Evolutionary conservation across 176 grass and related monocot species (phyloP), one percentile per base, ranked within the genome.

Genomic region (Metroxylon sagu): DNA sequence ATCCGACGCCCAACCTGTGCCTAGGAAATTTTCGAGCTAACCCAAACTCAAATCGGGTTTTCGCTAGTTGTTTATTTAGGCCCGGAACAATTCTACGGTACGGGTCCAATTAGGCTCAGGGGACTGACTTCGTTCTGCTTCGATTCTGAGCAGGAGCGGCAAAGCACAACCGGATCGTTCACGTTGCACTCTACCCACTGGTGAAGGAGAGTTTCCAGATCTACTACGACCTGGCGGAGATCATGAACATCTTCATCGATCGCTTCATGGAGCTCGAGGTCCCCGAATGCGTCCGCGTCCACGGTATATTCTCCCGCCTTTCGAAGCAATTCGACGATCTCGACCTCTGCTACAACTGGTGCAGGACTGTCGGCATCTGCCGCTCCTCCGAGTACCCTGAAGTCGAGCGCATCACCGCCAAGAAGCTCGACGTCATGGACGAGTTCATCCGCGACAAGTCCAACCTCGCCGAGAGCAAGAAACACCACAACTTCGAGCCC

Each of bases 151-250:
- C 69, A 91, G 87, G 94, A 28, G 79, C 79, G 17, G 85, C 94
- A 18, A 92, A 65, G 76, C 5, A 71, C 17, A 92, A 89, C 67
- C 16, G 79, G n/a, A 78, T 98, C 54, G 88, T 98, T 66, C 39
- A 66, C 53, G 88, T 79, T 56, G 80, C 88, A 19, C 67, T 93
- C 39, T 78, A 74, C 61, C 74, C 74, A 26, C 29, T 92, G 70
- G 83, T 92, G 57, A 98, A 85, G 72, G 93, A 98, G 63, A 98
- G 93, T 79, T 79, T 79, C 76, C 84, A 85, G 64, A 58, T 92
- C 17, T 89, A 98, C 73, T 74, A 70, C 51, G 93, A 98, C 54
- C 67, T 88, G 3, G 73, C 74, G 14, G 84, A 89, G 66, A 74
- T 71, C 65, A 80, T 83, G 63, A 78, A 50, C 5, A 68, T 74